Percentiles rank a stretch among this genome's conserved stretches.
These are phyloP conservation scores for Polytrichum commune DNA, from an alignment of 225 moss, liverwort and hornwort species.

Conservation along the genomic window DNA sequence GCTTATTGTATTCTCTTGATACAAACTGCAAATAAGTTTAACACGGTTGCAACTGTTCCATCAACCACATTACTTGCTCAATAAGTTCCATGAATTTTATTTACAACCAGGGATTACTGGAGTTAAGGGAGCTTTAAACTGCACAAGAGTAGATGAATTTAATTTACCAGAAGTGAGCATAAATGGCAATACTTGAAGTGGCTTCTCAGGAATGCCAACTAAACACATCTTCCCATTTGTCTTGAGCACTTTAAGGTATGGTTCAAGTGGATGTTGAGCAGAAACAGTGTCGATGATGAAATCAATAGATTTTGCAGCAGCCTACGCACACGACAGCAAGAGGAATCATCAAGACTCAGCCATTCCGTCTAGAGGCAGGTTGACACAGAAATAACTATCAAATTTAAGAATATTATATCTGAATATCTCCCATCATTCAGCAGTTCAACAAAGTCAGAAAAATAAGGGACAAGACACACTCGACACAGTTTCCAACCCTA, in stretches of 20 bases:
- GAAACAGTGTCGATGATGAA: constrained; percentile 68
- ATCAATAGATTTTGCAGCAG: constrained; percentile 41
- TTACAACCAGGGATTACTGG: background rate
- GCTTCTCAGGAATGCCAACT: constrained; percentile 33
- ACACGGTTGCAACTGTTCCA: background rate
- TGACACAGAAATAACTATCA: background rate
- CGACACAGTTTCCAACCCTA: background rate
- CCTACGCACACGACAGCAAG: constrained; percentile 9
- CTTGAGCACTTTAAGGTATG: constrained; percentile 33
- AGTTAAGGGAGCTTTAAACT: background rate
- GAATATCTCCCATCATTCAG: background rate
- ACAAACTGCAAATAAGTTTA: background rate
- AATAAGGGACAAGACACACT: background rate
- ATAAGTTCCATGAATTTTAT: background rate
- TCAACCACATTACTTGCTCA: background rate
- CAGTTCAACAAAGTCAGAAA: background rate
- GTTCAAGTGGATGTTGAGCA: constrained; percentile 29
- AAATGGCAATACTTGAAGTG: constrained; percentile 16
- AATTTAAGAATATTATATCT: background rate
- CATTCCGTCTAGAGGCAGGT: background rate
- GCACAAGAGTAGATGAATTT: background rate
- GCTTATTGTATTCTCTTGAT: background rate
- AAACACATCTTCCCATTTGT: constrained; percentile 57
- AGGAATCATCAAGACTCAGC: background rate
- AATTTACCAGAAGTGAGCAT: constrained; percentile 21